Base-by-base conservation (phyloP, 2,329 filamentous ascomycete genomes). In the Diaporthe sp. region DNA sequence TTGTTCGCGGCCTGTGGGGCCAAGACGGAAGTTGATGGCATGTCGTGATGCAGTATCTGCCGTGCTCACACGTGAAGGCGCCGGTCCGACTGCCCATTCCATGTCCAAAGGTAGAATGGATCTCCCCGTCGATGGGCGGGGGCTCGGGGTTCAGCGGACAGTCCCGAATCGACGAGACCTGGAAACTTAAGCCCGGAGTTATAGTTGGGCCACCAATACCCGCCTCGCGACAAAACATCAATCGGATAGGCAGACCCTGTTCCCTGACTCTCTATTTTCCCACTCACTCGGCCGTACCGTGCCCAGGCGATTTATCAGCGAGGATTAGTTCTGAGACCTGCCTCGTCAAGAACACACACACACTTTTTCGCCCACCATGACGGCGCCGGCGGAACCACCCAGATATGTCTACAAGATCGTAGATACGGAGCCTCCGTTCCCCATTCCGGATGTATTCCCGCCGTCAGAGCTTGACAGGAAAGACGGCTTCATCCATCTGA, bases 401-500 rank as follows among this genome's bases (percentile, higher is more conserved):
- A 79, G 79, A 31, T 89, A 85, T 77, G 83, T 92, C 77, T 92
- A 92, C 86, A 92, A 93, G 79, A 92, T 93, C 79, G 82, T 91
- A 51, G 87, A 89, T 39, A 78, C 82, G 31, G 85, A 87, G 34
- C 90, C 91, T 42, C 87, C 87, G 10, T 83, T 86, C 31, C 89
- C 89, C 2, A 84, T 92, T 49, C 91, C 91, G 4, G 81, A 84
- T 2, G 82, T 85, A 75, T 89, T 90, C 72, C 90, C 91, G 19
- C 85, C 90, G 76, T 92, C 91, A 17, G 87, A 89, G 46, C 87
- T 92, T 59, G 91, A 93, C 81, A 82, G 83, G 77, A 86, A 88
- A 49, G 91, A 92, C 79, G 90, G 90, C 67, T 93, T 91, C 82
- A 84, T 93, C 44, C 91, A 93, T 78, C 81, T 93, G 22, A 92